These are phyloP conservation scores for Cordyceps farinosa DNA, from an alignment of 2,329 filamentous ascomycete species.

Conservation along the genomic window DNA sequence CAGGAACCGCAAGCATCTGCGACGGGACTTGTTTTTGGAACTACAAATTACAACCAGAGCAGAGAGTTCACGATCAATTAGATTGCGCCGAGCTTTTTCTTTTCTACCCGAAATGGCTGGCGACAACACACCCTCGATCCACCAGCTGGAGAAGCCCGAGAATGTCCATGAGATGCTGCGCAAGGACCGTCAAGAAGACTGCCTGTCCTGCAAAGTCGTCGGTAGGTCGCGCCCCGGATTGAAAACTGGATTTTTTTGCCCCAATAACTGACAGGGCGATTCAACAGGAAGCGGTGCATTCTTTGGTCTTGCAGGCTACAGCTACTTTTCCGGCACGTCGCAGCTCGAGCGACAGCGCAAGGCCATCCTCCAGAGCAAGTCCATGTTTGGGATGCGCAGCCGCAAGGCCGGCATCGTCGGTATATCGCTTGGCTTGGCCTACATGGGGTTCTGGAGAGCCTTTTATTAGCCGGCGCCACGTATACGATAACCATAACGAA, in stretches of 20 bases:
- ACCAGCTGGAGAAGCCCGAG: slow-evolving; percentile 57
- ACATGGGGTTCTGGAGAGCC: slow-evolving; percentile 67
- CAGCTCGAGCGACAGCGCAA: slow-evolving; percentile 65
- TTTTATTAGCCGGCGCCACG: slow-evolving; percentile 44
- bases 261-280: slow-evolving; percentile 18
- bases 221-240: slow-evolving; percentile 45
- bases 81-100: neutral
- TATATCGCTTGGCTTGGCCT: slow-evolving; percentile 65
- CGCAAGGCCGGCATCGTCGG: slow-evolving; percentile 63
- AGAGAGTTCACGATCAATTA: neutral
- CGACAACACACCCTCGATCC: slow-evolving; percentile 48
- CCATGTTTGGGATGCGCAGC: slow-evolving; percentile 69
- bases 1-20: neutral
- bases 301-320: slow-evolving; percentile 71
- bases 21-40: neutral
- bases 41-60: neutral
- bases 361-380: slow-evolving; percentile 65
- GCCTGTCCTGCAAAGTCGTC: slow-evolving; percentile 65
- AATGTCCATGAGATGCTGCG: slow-evolving; percentile 56
- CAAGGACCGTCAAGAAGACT: slow-evolving; percentile 60
- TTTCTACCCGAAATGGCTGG: slow-evolving; percentile 11
- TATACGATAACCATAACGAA: neutral
- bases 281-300: slow-evolving; percentile 68
- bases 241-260: neutral
- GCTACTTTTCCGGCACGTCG: slow-evolving; percentile 68